Evolutionary conservation across 2,329 filamentous ascomycete genomes (phyloP).

Genomic region (Mollisiaceae sp.): DNA sequence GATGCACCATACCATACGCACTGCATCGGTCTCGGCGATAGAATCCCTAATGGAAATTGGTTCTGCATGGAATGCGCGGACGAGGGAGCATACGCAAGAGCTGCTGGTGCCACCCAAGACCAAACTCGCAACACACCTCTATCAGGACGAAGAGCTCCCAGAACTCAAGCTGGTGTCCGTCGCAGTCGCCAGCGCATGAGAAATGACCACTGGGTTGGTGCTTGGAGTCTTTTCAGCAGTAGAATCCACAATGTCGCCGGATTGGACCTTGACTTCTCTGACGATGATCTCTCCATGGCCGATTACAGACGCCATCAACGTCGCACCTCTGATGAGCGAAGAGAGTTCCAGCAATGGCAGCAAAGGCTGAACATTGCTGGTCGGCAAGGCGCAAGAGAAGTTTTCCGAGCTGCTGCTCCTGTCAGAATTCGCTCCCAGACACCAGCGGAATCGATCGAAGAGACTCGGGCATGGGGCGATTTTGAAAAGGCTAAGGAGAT

Average conservation of each 20-base stretch:
- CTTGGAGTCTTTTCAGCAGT: constrained; percentile 72
- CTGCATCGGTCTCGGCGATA: constrained; percentile 78
- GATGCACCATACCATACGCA: constrained; percentile 90
- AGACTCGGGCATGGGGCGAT: constrained; percentile 85
- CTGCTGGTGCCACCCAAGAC: constrained; percentile 41
- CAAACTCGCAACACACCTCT: constrained; percentile 40
- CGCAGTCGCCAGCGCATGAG: constrained; percentile 66
- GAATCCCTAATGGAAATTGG: constrained; percentile 78
- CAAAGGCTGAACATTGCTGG: constrained; percentile 82
- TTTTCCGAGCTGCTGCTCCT: constrained; percentile 73
- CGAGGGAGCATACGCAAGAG: constrained; percentile 47
- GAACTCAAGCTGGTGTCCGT: constrained; percentile 63
- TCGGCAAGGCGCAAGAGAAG: constrained; percentile 74
- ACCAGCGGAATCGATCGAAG: constrained; percentile 74
- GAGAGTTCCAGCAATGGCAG: constrained; percentile 76
- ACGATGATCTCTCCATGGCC: constrained; percentile 63
- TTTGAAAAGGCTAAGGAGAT: constrained; percentile 83
- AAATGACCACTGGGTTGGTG: constrained; percentile 85
- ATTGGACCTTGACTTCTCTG: constrained; percentile 84
- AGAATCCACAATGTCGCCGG: constrained; percentile 70
- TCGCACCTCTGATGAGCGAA: constrained; percentile 55
- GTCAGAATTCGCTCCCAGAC: constrained; percentile 62
- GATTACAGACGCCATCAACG: constrained; percentile 60
- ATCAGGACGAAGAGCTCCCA: constrained; percentile 42
- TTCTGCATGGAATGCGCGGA: constrained; percentile 84